Percentiles rank a stretch among this genome's conserved stretches.
Evolutionary conservation across 208 protist genomes (phyloP).

Genomic region (Herpetomonas samuelpessoai): DNA sequence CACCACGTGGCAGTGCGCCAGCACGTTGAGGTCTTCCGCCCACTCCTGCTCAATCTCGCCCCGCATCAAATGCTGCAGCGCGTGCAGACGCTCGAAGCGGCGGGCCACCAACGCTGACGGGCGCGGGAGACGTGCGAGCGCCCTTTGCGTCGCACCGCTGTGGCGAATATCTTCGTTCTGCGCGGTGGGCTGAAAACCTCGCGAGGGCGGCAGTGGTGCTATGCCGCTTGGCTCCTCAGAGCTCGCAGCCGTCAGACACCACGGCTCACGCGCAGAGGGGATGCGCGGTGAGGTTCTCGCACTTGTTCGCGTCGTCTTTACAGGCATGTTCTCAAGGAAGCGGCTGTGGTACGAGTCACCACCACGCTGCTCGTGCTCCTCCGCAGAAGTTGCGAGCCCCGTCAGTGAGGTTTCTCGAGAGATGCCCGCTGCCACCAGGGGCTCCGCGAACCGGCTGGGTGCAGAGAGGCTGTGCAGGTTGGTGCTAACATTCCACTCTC

Average conservation of each 20-base stretch:
- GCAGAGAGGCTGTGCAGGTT: constrained; percentile 14
- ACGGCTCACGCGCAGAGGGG: no score
- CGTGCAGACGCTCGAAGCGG: constrained; percentile 3
- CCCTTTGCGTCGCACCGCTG: not conserved
- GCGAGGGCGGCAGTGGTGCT: no score
- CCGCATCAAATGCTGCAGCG: constrained; percentile 1
- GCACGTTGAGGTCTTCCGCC: not conserved
- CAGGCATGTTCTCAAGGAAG: no score
- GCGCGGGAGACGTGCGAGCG: not conserved
- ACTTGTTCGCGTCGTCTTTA: no score
- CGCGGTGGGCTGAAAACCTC: no score
- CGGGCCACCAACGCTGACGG: not conserved
- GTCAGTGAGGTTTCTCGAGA: not conserved
- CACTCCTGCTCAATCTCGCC: constrained; percentile 7
- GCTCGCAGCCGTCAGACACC: no score
- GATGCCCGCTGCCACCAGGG: no score
- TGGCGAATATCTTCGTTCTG: no score
- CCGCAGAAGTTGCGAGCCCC: not conserved
- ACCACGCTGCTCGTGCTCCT: no score
- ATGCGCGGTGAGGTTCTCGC: no score
- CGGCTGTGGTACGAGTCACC: no score
- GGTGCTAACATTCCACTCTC: constrained; percentile 10
- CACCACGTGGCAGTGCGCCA: not conserved
- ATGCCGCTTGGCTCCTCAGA: no score
- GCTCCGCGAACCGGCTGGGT: constrained; percentile 3